These are phyloP conservation scores for Ophiocordyceps polyrhachis-furcata DNA, from an alignment of 2,329 filamentous ascomycete genomes.

Conservation along the genomic window DNA sequence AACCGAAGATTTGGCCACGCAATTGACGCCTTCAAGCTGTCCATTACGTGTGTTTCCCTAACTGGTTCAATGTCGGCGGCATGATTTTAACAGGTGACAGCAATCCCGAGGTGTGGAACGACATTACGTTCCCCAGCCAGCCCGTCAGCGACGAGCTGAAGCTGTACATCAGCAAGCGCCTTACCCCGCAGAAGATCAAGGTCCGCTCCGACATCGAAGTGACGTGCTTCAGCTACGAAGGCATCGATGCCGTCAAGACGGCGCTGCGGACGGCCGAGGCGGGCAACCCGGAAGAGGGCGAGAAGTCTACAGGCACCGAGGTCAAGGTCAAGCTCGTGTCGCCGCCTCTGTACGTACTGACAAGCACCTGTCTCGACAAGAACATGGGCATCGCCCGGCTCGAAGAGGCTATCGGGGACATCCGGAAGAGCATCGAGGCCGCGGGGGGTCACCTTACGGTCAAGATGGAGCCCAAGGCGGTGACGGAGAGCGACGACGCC, in stretches of 20 bases:
- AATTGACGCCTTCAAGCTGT: slow-evolving; percentile 96
- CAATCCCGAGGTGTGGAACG: slow-evolving; percentile 91
- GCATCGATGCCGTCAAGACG: slow-evolving; percentile 93
- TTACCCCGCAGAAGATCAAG: slow-evolving; percentile 97
- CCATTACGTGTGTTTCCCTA: slow-evolving; percentile 60
- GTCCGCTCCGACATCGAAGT: slow-evolving; percentile 96
- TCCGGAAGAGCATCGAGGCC: slow-evolving; percentile 59
- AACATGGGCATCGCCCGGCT: slow-evolving; percentile 63
- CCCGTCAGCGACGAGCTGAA: slow-evolving; percentile 76
- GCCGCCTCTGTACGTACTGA: slow-evolving; percentile 89
- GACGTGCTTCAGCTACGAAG: slow-evolving; percentile 88
- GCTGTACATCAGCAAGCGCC: slow-evolving; percentile 88
- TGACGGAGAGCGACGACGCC: slow-evolving; percentile 95
- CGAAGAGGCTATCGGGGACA: slow-evolving; percentile 77
- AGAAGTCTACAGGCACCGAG: slow-evolving; percentile 45
- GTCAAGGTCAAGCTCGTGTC: slow-evolving; percentile 99
- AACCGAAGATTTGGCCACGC: slow-evolving; percentile 96
- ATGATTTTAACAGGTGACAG: slow-evolving; percentile 22
- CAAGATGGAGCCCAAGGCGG: slow-evolving; percentile 98
- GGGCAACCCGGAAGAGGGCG: slow-evolving; percentile 52
- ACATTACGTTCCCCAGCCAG: slow-evolving; percentile 73
- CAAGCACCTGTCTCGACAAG: slow-evolving; percentile 92
- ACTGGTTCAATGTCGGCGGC: neutral
- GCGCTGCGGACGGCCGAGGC: slow-evolving; percentile 83
- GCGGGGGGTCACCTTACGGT: slow-evolving; percentile 67